phyloP scores from a whole-genome alignment of 2,329 filamentous ascomycete genomes.

The Fusarium piperis region DNA sequence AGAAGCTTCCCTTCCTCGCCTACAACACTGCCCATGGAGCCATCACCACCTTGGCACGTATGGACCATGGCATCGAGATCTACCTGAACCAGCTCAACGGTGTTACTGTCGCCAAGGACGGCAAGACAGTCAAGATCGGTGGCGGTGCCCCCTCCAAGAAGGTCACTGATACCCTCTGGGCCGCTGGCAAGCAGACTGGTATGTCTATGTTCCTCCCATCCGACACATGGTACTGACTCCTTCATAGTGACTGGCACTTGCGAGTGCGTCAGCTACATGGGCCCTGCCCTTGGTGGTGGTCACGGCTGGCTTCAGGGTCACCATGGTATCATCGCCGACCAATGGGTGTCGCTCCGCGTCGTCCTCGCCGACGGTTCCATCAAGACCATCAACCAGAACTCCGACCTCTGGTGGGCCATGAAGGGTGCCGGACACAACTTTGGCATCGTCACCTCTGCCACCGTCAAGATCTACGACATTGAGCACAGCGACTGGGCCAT shows the following conservation, averaged over 20 bases:
- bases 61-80: conserved; percentile 62
- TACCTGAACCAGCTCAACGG: conserved; percentile 55
- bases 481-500: conserved; percentile 39
- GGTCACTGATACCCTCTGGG: conserved; percentile 60
- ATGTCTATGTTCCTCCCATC: neutral
- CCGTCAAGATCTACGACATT: conserved; percentile 46
- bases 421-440: conserved; percentile 49
- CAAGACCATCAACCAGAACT: conserved; percentile 31
- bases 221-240: neutral
- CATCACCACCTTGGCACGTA: conserved; percentile 57
- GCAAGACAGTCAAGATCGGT: conserved; percentile 57
- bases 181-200: conserved; percentile 60
- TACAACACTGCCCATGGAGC: conserved; percentile 63
- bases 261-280: conserved; percentile 44
- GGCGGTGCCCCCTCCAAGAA: conserved; percentile 59
- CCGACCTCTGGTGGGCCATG: conserved; percentile 50
- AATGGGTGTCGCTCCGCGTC: conserved; percentile 46
- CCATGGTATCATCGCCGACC: conserved; percentile 47
- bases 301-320: conserved; percentile 45
- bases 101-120: conserved; percentile 54
- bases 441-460: conserved; percentile 44
- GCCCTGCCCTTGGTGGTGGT: conserved; percentile 45
- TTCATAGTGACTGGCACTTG: conserved; percentile 37
- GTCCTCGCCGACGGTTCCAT: conserved; percentile 45
- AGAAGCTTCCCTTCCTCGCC: conserved; percentile 61